phyloP scores from a whole-genome alignment of 148 eudicot species.

The Vaccinium corymbosum region DNA sequence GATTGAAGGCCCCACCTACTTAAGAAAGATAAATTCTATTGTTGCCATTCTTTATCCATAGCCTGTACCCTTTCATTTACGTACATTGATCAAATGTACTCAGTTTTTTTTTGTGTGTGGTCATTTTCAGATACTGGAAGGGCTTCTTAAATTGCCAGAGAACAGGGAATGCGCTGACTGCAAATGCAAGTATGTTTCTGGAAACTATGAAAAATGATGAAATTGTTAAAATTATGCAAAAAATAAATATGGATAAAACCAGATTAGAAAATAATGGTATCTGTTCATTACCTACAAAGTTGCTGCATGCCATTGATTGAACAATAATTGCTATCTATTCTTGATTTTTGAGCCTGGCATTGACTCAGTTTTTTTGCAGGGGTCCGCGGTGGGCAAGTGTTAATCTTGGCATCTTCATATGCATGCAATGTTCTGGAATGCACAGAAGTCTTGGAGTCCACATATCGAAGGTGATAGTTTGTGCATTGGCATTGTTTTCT shows the following conservation, averaged over 20 bases:
- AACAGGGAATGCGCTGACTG: slow-evolving; percentile 98
- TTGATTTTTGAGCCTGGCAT: not conserved
- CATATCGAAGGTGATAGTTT: slow-evolving; percentile 78
- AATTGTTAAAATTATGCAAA: not conserved
- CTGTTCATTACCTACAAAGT: not conserved
- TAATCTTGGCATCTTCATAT: slow-evolving; percentile 89
- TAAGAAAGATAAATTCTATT: not conserved
- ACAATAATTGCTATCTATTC: slow-evolving; percentile 5
- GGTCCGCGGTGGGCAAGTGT: slow-evolving; percentile 99
- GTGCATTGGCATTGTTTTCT: slow-evolving; percentile 8
- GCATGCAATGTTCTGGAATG: slow-evolving; percentile 99
- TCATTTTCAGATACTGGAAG: slow-evolving; percentile 73
- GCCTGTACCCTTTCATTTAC: not conserved
- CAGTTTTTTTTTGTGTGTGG: not conserved
- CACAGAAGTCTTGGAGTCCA: slow-evolving; percentile 99
- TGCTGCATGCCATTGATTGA: not conserved
- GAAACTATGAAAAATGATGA: not conserved
- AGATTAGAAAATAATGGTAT: slow-evolving; percentile 8
- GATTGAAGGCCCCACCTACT: slow-evolving; percentile 3
- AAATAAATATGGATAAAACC: not conserved
- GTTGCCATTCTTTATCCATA: slow-evolving; percentile 5
- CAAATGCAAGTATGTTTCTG: slow-evolving; percentile 69
- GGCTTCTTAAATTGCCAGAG: slow-evolving; percentile 90
- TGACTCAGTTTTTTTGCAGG: slow-evolving; percentile 39
- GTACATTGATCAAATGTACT: not conserved